Percentiles rank a stretch among this genome's conserved stretches.
phyloP scores from a whole-genome alignment of 495 filamentous ascomycete genomes.

The Aspergillus indologenus region DNA sequence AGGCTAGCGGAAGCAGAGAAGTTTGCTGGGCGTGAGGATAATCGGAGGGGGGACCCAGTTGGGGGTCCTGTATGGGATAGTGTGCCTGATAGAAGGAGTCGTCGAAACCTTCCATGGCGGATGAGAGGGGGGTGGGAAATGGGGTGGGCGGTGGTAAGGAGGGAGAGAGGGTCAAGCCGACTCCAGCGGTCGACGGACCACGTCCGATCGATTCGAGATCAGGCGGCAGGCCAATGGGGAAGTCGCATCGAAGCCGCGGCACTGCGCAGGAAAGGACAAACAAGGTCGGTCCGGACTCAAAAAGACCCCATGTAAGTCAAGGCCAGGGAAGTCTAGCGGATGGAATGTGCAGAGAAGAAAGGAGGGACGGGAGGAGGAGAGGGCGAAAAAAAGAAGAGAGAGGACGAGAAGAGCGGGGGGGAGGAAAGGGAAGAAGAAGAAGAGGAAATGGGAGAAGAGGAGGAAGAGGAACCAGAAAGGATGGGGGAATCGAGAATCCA shows the following conservation, averaged over 20 bases:
- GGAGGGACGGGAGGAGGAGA: neutral
- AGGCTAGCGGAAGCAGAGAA: constrained; percentile 7
- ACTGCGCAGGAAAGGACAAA: neutral
- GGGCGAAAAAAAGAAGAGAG: neutral
- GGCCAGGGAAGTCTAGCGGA: too few species aligned
- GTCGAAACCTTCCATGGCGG: constrained; percentile 17
- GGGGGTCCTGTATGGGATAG: constrained; percentile 15
- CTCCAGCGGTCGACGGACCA: constrained; percentile 9
- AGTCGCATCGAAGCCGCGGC: constrained; percentile 13
- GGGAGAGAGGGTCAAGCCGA: neutral
- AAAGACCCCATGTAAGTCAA: neutral
- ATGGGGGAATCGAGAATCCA: neutral
- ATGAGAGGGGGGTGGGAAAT: neutral
- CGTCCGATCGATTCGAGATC: constrained; percentile 19
- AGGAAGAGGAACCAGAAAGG: neutral
- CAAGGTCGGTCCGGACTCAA: neutral
- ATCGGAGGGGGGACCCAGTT: constrained; percentile 10
- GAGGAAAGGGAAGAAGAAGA: neutral
- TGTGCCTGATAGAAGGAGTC: constrained; percentile 19
- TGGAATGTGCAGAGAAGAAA: too few species aligned
- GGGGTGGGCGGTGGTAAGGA: too few species aligned
- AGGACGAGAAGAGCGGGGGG: neutral
- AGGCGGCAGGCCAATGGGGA: constrained; percentile 17
- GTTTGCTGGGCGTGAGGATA: constrained; percentile 13
- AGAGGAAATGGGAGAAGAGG: neutral